Evolutionary conservation across 805 yeast genomes (phyloP).

Genomic region (Nakazawaea ishiwadae): DNA sequence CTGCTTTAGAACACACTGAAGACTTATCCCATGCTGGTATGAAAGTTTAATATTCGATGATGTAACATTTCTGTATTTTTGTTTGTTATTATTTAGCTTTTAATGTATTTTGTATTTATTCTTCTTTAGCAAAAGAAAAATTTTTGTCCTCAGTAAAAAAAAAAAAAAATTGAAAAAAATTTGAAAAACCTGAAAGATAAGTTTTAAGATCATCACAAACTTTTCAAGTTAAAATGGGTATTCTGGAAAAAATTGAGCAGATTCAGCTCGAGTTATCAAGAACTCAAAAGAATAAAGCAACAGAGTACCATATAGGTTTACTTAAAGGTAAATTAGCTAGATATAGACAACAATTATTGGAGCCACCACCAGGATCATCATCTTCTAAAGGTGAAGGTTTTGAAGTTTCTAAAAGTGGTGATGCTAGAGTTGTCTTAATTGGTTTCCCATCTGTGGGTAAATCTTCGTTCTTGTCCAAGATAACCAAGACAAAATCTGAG

Average conservation of each 20-base stretch:
- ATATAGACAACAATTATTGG: conserved; percentile 84
- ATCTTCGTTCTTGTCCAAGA: conserved; percentile 81
- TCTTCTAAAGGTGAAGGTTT: conserved; percentile 75
- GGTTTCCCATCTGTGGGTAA: conserved; percentile 99
- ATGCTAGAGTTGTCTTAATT: conserved; percentile 90
- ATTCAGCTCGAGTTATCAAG: conserved; percentile 92
- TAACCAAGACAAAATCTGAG: conserved; percentile 91
- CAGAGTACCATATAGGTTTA: conserved; percentile 93
- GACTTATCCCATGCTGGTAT: conserved; percentile 17
- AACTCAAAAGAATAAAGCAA: conserved; percentile 96
- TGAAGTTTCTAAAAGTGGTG: conserved; percentile 93
- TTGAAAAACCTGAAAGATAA: background rate
- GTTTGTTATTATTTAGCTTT: no score
- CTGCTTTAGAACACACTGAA: conserved; percentile 40
- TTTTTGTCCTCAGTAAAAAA: no score
- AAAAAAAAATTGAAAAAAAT: background rate
- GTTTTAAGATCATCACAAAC: no score
- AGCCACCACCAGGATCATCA: conserved; percentile 75
- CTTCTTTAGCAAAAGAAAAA: no score
- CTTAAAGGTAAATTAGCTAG: conserved; percentile 93
- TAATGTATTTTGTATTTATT: no score
- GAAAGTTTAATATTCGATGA: conserved; percentile 5
- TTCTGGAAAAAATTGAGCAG: conserved; percentile 69
- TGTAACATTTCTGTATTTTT: no score
- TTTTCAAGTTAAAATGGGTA: no score